Evolutionary conservation across 2,329 filamentous ascomycete genomes (phyloP).

Genomic region (Nothopassalora personata): DNA sequence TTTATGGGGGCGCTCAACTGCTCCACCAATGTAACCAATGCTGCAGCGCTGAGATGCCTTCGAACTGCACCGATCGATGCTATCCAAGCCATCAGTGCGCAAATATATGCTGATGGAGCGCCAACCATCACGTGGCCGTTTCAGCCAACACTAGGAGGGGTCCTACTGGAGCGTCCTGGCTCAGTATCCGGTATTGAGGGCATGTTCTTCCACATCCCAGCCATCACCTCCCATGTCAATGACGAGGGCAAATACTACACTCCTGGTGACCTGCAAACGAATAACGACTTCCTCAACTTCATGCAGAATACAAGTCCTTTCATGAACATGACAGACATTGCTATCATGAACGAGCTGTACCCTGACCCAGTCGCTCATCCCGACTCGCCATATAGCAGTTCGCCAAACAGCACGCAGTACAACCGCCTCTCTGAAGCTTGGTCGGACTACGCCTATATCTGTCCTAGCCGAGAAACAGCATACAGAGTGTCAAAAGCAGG

Average conservation of each 20-base stretch:
- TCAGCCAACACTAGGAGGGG: conserved; percentile 10
- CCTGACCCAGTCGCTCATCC: conserved; percentile 49
- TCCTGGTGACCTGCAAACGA: conserved; percentile 42
- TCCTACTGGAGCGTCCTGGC: conserved; percentile 15
- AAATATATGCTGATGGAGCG: conserved; percentile 10
- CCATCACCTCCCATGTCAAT: conserved; percentile 64
- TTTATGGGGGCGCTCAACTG: conserved; percentile 13
- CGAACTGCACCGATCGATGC: conserved; percentile 9
- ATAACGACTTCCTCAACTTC: conserved; percentile 54
- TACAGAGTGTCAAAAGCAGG: conserved; percentile 32
- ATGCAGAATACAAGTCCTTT: conserved; percentile 58
- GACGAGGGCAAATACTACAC: conserved; percentile 66
- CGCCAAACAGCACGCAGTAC: conserved; percentile 42
- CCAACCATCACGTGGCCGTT: conserved; percentile 12
- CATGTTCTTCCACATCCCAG: conserved; percentile 51
- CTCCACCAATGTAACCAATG: conserved; percentile 5
- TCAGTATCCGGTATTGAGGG: conserved; percentile 51
- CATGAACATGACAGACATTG: conserved; percentile 49
- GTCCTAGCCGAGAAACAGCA: conserved; percentile 57
- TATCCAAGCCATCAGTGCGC: conserved; percentile 9
- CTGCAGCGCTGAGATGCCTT: conserved; percentile 7
- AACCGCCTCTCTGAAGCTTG: conserved; percentile 57
- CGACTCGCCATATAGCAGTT: conserved; percentile 39
- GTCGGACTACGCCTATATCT: conserved; percentile 59
- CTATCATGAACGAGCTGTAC: conserved; percentile 54